Evolutionary conservation across 768 basidiomycete species (phyloP).

Genomic region (Trametes meyenii): DNA sequence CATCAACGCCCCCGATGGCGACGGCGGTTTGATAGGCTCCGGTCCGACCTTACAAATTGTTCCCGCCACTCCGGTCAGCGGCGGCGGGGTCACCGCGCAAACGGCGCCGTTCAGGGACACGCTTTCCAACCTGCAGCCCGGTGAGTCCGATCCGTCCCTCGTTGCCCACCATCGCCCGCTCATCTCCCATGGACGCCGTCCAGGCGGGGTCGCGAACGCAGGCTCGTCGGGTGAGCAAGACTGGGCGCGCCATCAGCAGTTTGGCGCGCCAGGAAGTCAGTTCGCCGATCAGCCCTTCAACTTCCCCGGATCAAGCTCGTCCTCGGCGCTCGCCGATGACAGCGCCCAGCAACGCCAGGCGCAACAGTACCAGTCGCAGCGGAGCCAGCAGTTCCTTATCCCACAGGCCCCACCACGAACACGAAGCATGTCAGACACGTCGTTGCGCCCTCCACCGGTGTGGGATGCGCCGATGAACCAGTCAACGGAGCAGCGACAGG

Average conservation of each 20-base stretch:
- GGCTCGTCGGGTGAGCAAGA: slow-evolving; percentile 15
- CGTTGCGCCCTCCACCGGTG: slow-evolving; percentile 51
- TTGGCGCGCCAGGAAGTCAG: slow-evolving; percentile 17
- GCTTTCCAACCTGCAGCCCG: slow-evolving; percentile 54
- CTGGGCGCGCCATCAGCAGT: slow-evolving; percentile 20
- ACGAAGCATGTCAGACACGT: slow-evolving; percentile 64
- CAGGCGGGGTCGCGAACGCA: slow-evolving; percentile 14
- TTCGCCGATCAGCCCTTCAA: slow-evolving; percentile 21
- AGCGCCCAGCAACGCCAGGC: slow-evolving; percentile 19
- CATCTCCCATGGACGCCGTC: not conserved
- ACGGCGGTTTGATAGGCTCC: slow-evolving; percentile 46
- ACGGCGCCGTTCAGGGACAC: slow-evolving; percentile 55
- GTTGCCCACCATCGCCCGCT: not conserved
- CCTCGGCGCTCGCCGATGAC: slow-evolving; percentile 21
- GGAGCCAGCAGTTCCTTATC: slow-evolving; percentile 35
- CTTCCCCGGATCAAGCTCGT: slow-evolving; percentile 23
- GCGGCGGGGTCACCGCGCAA: slow-evolving; percentile 52
- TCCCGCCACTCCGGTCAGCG: slow-evolving; percentile 79
- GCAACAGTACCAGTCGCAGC: slow-evolving; percentile 19
- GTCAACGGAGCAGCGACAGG: slow-evolving; percentile 30
- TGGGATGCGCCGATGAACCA: slow-evolving; percentile 47
- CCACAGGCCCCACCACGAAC: slow-evolving; percentile 42
- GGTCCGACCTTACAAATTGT: slow-evolving; percentile 78
- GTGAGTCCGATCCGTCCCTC: slow-evolving; percentile 39
- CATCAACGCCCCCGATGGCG: slow-evolving; percentile 66